Base-by-base conservation (phyloP, 2,329 filamentous ascomycete genomes). In the Colletotrichum australisinense region DNA sequence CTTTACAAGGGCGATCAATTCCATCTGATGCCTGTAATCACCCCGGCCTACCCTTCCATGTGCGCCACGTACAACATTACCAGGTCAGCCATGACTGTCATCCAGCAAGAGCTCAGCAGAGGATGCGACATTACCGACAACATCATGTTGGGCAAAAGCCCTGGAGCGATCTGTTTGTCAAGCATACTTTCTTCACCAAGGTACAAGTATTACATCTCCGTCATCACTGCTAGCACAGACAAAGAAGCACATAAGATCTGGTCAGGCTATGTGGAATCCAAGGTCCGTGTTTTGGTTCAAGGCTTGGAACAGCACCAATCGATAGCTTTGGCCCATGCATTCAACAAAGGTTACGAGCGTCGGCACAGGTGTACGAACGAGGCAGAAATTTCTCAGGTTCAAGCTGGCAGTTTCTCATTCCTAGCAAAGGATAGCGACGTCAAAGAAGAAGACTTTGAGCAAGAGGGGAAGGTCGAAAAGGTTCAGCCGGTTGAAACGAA, bases 1-100 rank as follows among this genome's bases (percentile, higher is more conserved):
- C 86, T 95, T 35, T 97, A 97, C 81, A 91, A 91, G 74, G 90
- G 91, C 67, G 97, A 98, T 82, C 90, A 90, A 56, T 94, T 91
- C 76, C 96, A 98, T 82, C 86, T 98, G 65, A 99, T 99, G 97
- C 97, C 97, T 32, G 94, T 99, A 82, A 98, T 99, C 79, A 99
- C 97, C 1, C 97, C 97, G 1, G 95, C 97, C 1, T 98, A 98
- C 81, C 97, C 97, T 3, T 97, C 95, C 63, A 98, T 98, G 95
- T 98, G 97, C 82, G 93, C 97, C 1, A 98, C 97, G 0, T 97
- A 97, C 86, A 98, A 98, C 79, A 93, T 99, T 74, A 95, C 94
- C 3, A 87, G 90, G 76, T 98, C 96, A 1, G 97, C 95, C 1
- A 94, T 95, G 86, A 86, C 90, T 7, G 91, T 98, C 63, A 95